Base-by-base conservation (phyloP, 768 basidiomycete genomes). In the Paxillus ammoniavirescens region DNA sequence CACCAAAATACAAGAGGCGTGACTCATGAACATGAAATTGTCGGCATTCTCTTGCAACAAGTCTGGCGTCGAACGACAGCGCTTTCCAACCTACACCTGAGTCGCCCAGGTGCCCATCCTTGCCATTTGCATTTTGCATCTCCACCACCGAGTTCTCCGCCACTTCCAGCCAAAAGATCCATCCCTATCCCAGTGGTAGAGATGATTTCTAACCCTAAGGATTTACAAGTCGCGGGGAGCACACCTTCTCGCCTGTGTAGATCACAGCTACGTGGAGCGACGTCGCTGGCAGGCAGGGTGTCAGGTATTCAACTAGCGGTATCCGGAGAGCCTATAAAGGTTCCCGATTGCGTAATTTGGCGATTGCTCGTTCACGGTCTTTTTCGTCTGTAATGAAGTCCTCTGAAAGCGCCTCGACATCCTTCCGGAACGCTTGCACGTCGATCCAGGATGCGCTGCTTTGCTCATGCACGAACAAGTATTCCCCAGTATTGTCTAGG, bases 131-230 rank as follows among this genome's bases (percentile, higher is more conserved):
- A 50, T 52, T 61, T 3, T 26, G 26, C 26, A 55, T 55, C 40
- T 56, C 62, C 63, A 60, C 72, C 75, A 67, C 57, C 53, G 55
- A 60, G 54, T 60, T 57, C 58, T 49, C 63, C 60, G 60, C 66
- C 67, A 57, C 55, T 73, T 71, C 66, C 72, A 78, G 76, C 79
- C 80, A 82, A 76, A 79, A 78, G 69, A 68, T 76, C 73, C 76
- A 71, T 76, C 75, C 74, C 66, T 66, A 61, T 64, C 64, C 65
- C 7, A 17, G 38, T 40, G 44, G 33, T 47, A 28, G 60, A 64
- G 71, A 78, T 78, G 80, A 70, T 69, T 74, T 78, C 79, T 83
- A 84, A 84, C 82, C 82, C 81, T 83, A 84, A 77, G 74, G 65
- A 62, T 65, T 56, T 63, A 62, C 63, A 63, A 74, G 71, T 66